phyloP scores from a whole-genome alignment of 371 early-diverging fungal species.

The Blastocladiella emersonii region DNA sequence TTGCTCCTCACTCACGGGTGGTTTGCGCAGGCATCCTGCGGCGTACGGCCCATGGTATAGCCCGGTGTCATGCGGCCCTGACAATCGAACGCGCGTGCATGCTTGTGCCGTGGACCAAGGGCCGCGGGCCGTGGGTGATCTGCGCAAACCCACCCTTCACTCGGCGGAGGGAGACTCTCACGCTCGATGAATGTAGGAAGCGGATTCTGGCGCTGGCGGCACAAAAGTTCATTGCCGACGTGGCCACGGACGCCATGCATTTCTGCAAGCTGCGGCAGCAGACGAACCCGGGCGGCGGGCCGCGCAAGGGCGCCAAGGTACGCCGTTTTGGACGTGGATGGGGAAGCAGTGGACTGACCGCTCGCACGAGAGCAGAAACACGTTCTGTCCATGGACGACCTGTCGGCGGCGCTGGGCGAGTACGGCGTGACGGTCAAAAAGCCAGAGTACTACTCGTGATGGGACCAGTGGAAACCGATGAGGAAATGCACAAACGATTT shows the following conservation, averaged over 20 bases:
- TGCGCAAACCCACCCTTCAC: neutral
- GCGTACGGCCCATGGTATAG: no score
- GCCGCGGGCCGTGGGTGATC: no score
- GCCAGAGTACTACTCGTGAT: constrained; percentile 71
- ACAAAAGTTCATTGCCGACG: constrained; percentile 89
- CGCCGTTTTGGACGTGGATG: neutral
- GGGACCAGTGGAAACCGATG: no score
- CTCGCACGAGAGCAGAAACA: constrained; percentile 53
- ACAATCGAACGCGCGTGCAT: no score
- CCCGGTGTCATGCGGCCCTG: no score
- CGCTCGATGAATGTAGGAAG: constrained; percentile 37
- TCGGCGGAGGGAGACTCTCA: neutral
- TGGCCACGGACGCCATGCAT: constrained; percentile 88
- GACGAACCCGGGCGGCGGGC: constrained; percentile 8
- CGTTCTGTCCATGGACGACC: constrained; percentile 83
- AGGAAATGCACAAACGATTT: no score
- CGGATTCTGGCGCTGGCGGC: constrained; percentile 77
- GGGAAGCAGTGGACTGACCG: neutral
- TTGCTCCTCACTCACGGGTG: no score
- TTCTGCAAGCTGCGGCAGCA: constrained; percentile 79
- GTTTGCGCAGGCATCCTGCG: no score
- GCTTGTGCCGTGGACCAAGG: no score
- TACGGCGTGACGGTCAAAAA: constrained; percentile 89
- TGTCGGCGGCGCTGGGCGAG: constrained; percentile 75
- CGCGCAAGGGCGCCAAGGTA: neutral